Base-by-base conservation (phyloP, 805 yeast species). In the Metschnikowia baotianmanensis region DNA sequence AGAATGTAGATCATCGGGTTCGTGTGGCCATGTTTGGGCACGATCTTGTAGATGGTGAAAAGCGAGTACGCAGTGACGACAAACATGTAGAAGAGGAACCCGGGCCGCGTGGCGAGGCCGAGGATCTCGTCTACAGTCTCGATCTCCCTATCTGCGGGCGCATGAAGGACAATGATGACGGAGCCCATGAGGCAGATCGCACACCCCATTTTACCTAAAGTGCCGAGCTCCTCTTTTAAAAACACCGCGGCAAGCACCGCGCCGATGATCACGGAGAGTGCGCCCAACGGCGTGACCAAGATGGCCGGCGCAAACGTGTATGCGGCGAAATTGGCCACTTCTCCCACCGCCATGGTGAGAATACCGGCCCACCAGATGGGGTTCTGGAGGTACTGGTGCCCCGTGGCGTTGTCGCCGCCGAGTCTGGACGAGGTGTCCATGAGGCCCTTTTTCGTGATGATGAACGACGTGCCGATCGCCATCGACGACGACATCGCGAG, bases 341-440 rank as follows among this genome's bases (percentile, higher is more conserved):
- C 96, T 5, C 96, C 96, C 17, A 88, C 65, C 2, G 93, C 95
- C 96, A 88, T 82, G 34, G 95, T 80, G 22, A 80, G 56, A 75
- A 89, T 89, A 10, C 96, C 96, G 0, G 91, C 86, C 86, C 95
- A 86, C 96, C 96, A 88, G 27, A 86, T 77, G 10, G 96, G 96
- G 59, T 85, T 87, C 50, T 76, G 80, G 48, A 88, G 67, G 58
- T 88, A 88, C 53, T 83, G 80, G 57, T 72, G 80, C n/a, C 89
- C 88, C 45, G 85, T 85, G 21, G 83, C 87, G 41, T 53, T 61
- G 36, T 51, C 48, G 15, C 46, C 45, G 9, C 63, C 63, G 42
- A 79, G 80, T 31, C 73, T 67, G 43, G 72, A 69, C 12, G 83
- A 72, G 2, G 91, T 84, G 43, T 82, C 82, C 60, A 80, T 76